A percentile compares a stretch with the other conserved stretches of the same genome.
phyloP scores from a whole-genome alignment of 169 alveolate species.

The Plasmodium coatneyi region DNA sequence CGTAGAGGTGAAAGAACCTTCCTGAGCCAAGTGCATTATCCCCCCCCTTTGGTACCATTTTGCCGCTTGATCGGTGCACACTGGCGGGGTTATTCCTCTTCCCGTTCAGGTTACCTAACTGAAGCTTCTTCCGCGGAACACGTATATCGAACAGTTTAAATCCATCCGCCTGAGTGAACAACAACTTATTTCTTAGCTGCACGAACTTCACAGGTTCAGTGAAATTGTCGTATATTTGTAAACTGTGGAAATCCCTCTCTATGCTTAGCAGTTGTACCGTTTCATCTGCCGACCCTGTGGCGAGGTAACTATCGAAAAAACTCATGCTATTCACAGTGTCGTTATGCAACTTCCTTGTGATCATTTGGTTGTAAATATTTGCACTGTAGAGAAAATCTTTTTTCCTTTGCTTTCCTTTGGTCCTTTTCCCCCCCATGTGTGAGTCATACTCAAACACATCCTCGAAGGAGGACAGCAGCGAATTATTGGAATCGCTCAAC shows the following conservation, averaged over 20 bases:
- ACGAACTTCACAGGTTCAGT: slow-evolving; percentile 12
- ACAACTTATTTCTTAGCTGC: slow-evolving; percentile 20
- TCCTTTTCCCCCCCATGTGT: background rate
- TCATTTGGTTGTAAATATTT: slow-evolving; percentile 15
- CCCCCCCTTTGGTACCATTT: background rate
- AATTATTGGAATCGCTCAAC: background rate
- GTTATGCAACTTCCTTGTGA: slow-evolving; percentile 69
- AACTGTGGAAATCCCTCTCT: slow-evolving; percentile 64
- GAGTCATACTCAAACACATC: slow-evolving; percentile 18
- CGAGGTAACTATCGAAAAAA: slow-evolving; percentile 62
- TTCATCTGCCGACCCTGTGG: slow-evolving; percentile 83
- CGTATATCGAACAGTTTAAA: slow-evolving; percentile 72
- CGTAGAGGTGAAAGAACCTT: background rate
- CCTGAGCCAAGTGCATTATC: background rate
- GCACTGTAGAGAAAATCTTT: background rate
- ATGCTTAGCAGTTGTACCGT: slow-evolving; percentile 77
- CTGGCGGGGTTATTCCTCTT: background rate
- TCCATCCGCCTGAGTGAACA: slow-evolving; percentile 28
- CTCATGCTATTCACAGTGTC: slow-evolving; percentile 80
- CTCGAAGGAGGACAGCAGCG: slow-evolving; percentile 41
- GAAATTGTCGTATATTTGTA: slow-evolving; percentile 65
- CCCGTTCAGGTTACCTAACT: slow-evolving; percentile 16
- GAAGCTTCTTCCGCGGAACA: slow-evolving; percentile 61
- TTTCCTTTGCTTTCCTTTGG: background rate
- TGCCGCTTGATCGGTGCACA: background rate